These are phyloP conservation scores for Collybia sordida DNA, from an alignment of 768 basidiomycete species.

Conservation along the genomic window DNA sequence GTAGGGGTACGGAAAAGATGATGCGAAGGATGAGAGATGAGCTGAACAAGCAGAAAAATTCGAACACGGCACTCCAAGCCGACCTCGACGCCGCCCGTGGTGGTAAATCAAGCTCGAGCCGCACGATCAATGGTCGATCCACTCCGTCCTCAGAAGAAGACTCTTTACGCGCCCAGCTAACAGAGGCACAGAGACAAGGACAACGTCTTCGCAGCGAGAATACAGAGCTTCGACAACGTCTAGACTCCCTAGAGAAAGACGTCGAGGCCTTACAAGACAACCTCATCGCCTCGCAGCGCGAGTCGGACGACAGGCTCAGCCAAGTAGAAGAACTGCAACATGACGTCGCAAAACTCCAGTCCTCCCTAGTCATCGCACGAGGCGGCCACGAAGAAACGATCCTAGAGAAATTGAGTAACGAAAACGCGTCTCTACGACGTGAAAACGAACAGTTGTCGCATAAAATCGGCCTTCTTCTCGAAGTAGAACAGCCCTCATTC, in stretches of 20 bases:
- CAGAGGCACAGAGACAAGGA: conserved; percentile 75
- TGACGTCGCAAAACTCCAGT: conserved; percentile 75
- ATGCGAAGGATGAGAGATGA: conserved; percentile 96
- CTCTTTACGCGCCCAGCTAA: conserved; percentile 65
- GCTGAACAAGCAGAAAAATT: conserved; percentile 83
- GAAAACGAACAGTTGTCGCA: conserved; percentile 91
- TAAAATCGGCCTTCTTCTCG: conserved; percentile 86
- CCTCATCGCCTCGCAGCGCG: conserved; percentile 69
- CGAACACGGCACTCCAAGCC: conserved; percentile 78
- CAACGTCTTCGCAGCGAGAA: conserved; percentile 75
- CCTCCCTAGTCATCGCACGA: conserved; percentile 71
- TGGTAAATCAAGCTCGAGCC: conserved; percentile 48
- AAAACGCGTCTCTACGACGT: conserved; percentile 75
- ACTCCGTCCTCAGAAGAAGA: conserved; percentile 85
- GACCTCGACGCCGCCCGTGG: conserved; percentile 76
- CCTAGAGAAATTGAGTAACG: conserved; percentile 78
- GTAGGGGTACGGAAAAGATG: conserved; percentile 96
- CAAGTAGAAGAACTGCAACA: conserved; percentile 80
- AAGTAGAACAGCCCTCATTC: conserved; percentile 79
- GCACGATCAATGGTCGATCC: conserved; percentile 67
- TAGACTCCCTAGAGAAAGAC: conserved; percentile 75
- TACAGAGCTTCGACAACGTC: conserved; percentile 69
- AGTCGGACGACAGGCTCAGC: conserved; percentile 74
- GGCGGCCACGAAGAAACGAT: conserved; percentile 76
- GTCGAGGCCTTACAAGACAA: conserved; percentile 69